Conservation (phyloP, 306 rosid genomes). For the Lupinus albus region DNA sequence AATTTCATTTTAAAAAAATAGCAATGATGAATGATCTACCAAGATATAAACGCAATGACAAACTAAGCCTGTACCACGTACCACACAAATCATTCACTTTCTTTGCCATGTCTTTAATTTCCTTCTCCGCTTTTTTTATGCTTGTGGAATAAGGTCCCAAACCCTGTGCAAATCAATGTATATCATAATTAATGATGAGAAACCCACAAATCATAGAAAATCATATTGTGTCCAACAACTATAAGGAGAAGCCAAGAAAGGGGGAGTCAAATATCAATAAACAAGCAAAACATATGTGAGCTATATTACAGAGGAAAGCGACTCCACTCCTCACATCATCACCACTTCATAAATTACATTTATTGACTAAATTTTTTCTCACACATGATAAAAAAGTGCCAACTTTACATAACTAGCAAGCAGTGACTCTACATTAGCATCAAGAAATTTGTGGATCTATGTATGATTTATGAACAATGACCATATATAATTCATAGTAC, state of each 20-base stretch:
- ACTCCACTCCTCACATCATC: neutral
- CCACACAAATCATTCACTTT: slow-evolving; percentile 93
- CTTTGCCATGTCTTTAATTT: slow-evolving; percentile 95
- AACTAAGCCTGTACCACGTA: slow-evolving; percentile 39
- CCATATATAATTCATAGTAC: neutral
- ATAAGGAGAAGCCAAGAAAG: slow-evolving; percentile 11
- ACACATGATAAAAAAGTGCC: neutral
- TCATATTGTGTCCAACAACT: neutral
- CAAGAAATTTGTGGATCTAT: slow-evolving; percentile 3
- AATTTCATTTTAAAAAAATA: slow-evolving; percentile 19
- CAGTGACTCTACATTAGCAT: neutral
- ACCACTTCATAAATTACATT: neutral
- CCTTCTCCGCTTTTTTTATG: slow-evolving; percentile 87
- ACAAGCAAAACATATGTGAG: slow-evolving; percentile 2
- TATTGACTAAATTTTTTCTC: neutral
- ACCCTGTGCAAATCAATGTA: slow-evolving; percentile 60
- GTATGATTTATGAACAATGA: neutral
- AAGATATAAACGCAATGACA: slow-evolving; percentile 18
- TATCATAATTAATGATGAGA: neutral
- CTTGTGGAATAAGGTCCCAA: slow-evolving; percentile 89
- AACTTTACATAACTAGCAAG: slow-evolving; percentile 3
- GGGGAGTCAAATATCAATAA: neutral
- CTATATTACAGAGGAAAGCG: neutral
- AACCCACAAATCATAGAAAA: slow-evolving; percentile 1
- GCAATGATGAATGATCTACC: slow-evolving; percentile 6